These are phyloP conservation scores for Lindgomyces ingoldianus DNA, from an alignment of 495 filamentous ascomycete genomes.

Conservation along the genomic window DNA sequence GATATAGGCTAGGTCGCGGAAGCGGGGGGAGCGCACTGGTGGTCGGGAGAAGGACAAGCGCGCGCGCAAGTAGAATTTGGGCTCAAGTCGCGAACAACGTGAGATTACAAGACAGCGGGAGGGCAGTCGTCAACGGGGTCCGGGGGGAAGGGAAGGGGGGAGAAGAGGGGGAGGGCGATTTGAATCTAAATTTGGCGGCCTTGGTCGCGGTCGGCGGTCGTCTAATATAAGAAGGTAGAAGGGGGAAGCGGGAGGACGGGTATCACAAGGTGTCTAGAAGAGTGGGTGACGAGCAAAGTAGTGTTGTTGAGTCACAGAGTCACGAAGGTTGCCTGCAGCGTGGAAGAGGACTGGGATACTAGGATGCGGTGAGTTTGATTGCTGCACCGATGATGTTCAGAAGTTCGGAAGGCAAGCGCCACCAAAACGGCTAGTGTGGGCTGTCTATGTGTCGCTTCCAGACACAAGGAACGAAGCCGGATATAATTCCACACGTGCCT, in stretches of 20 bases:
- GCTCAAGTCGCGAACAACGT: too few species aligned
- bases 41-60: background rate
- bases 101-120: too few species aligned
- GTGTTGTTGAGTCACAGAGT: background rate
- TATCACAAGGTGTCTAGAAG: background rate
- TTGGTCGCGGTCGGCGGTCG: background rate
- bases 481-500: background rate
- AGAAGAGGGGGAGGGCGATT: background rate
- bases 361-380: constrained; percentile 1
- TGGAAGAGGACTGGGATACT: background rate
- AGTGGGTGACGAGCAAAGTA: too few species aligned
- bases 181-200: background rate
- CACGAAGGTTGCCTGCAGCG: background rate
- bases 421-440: constrained; percentile 1
- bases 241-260: background rate
- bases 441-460: too few species aligned
- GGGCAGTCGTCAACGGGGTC: background rate
- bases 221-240: constrained; percentile 1
- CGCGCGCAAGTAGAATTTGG: too few species aligned
- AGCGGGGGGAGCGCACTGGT: constrained; percentile 1
- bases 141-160: too few species aligned
- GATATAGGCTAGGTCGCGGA: background rate
- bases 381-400: background rate
- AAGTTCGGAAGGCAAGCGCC: background rate
- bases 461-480: too few species aligned